Conservation (phyloP, 495 filamentous ascomycete genomes). For the Penicillium fimorum region DNA sequence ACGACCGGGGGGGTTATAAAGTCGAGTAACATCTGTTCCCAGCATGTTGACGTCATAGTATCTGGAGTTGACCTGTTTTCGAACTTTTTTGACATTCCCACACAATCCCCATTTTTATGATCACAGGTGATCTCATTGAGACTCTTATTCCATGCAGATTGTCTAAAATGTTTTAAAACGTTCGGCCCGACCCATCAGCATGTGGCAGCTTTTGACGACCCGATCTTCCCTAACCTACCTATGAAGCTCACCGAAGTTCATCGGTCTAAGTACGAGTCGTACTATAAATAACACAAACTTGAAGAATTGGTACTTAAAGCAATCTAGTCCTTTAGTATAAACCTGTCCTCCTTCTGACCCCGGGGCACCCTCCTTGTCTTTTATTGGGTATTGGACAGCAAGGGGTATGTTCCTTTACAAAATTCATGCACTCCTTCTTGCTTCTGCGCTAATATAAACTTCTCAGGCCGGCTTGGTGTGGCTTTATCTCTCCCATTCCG, state of each 20-base stretch:
- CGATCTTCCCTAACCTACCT: background rate
- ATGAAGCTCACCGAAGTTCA: background rate
- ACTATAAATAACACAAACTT: background rate
- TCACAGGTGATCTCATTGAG: background rate
- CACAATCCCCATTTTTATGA: background rate
- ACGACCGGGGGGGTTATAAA: slow-evolving; percentile 4
- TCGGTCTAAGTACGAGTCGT: background rate
- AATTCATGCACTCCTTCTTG: background rate
- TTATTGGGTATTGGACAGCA: background rate
- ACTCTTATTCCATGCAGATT: background rate
- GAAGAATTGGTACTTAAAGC: background rate
- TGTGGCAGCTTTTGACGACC: background rate
- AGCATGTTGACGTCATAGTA: slow-evolving; percentile 6
- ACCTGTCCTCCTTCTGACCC: background rate
- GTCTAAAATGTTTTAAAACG: background rate
- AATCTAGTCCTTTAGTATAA: background rate
- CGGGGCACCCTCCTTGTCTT: background rate
- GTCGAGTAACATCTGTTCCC: background rate
- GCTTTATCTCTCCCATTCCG: background rate
- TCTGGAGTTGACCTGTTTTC: slow-evolving; percentile 5
- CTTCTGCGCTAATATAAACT: background rate
- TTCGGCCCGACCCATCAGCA: background rate
- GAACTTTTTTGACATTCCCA: background rate
- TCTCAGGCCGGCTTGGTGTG: background rate
- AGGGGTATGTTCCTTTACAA: background rate